phyloP scores from a whole-genome alignment of 352 stramenopile genomes.

The Phytopythium mirpurense region DNA sequence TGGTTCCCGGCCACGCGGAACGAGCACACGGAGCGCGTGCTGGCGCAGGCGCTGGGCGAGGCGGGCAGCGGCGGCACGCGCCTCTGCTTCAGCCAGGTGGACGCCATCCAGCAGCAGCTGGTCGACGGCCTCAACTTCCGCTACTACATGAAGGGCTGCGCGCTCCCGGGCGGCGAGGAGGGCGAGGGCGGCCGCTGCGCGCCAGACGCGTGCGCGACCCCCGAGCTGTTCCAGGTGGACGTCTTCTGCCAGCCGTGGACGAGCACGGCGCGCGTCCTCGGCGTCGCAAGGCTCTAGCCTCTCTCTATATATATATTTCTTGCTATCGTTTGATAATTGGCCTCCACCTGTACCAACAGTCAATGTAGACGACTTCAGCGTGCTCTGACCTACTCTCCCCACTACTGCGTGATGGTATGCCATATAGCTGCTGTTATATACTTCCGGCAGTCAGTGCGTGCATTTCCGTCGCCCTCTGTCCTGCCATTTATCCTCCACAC shows the following conservation, averaged over 20 bases:
- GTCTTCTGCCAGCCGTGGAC: constrained; percentile 51
- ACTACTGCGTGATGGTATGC: too few relatives aligned
- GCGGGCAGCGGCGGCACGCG: constrained; percentile 11
- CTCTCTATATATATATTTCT: too few relatives aligned
- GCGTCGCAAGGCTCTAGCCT: constrained; percentile 20
- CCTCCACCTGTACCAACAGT: too few relatives aligned
- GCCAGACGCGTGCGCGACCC: constrained; percentile 10
- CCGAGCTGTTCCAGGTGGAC: constrained; percentile 31
- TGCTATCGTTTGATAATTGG: too few relatives aligned
- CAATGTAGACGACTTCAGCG: too few relatives aligned
- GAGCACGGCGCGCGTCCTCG: constrained; percentile 32
- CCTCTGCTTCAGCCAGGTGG: constrained; percentile 41
- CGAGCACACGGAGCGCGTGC: constrained; percentile 21
- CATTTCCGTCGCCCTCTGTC: too few relatives aligned
- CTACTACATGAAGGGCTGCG: constrained; percentile 42
- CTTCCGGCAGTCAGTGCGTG: too few relatives aligned
- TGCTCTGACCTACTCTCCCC: too few relatives aligned
- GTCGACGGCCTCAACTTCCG: constrained; percentile 62
- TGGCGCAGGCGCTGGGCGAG: constrained; percentile 28
- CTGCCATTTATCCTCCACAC: too few relatives aligned
- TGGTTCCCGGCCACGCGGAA: constrained; percentile 36
- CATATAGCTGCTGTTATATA: too few relatives aligned
- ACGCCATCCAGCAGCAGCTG: constrained; percentile 48
- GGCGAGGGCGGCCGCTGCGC: constrained; percentile 17
- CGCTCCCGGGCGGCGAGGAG: constrained; percentile 18